Evolutionary conservation across 1,284 basidiomycete species (phyloP), one percentile per base, ranked within the genome.

Genomic region (Rhodotorula sp.): DNA sequence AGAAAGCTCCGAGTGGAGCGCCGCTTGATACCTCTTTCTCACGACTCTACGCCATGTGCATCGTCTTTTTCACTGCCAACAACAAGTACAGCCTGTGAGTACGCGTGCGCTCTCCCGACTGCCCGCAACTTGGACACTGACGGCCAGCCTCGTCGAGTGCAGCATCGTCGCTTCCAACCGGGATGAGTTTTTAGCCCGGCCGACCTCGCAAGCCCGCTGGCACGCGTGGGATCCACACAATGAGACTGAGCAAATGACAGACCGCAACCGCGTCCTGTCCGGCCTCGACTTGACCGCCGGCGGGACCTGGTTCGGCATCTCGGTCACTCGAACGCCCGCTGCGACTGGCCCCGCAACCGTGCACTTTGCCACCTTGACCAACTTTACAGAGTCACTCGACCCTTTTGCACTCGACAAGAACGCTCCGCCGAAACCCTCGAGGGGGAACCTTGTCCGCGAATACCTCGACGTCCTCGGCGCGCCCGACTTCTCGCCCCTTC

Each of bases 151-250:
- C 8, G 37, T 42, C 37, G 37, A 42, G 37, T 42, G 37, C 68
- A 75, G 74, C 6, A 53, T 78, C 29, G 68, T 78, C 58, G 71
- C 72, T 22, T 70, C 73, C 26, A 78, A 78, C 62, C 61, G 77
- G 15, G 77, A 78, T 63, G 77, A 78, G 62, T 77, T 78, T 67
- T 73, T 78, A 45, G 66, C 68, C 2, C 64, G 77, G 1, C 74
- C 77, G 5, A 76, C 77, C 4, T 60, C 70, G 0, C 26, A 44
- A 18, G 76, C 68, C 12, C 66, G 62, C 6, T 78, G 69, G 68
- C 76, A 74, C 29, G 30, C 33, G 22, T 74, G 70, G 64, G 17
- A 56, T 5, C 49, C 42, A 18, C 22, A 44, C 20, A 49, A 33
- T n/a, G 24, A 14, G 0, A 33, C 17, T 46, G 29, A 18, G 24